Base-by-base conservation (phyloP, 257 asterid species). In the Leonotis leonurus region DNA sequence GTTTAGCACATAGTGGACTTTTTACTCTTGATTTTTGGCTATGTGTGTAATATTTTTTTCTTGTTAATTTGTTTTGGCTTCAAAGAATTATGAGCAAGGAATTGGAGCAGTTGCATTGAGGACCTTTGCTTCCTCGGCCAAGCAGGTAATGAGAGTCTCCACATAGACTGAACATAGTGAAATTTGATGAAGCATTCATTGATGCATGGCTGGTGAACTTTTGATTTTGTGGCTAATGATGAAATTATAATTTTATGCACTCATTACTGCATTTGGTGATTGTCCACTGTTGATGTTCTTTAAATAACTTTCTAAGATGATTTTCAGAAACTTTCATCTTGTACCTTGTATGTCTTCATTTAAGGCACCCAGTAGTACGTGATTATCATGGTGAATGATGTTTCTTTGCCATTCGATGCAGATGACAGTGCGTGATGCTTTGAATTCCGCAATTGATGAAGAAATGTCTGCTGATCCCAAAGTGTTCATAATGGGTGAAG, bases 381-480 rank as follows among this genome's bases (percentile, higher is more conserved):
- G 57, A 30, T 59, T 29, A 58, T 46, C 49, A n/a, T 24, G 37
- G 37, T 62, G 64, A 54, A 43, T 53, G 44, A 43, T 30, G 4
- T 41, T 30, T 16, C 8, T 71, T 29, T 62, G 8, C 35, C 22
- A 12, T 58, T 17, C 62, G 24, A 62, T 75, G 73, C 79, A 92
- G 97, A 92, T 92, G 87, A 92, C 86, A 6, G 96, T 89, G 56
- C 93, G 97, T 22, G 96, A 89, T 54, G 99, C 97, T 61, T 68
- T 92, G 50, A 92, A 89, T 79, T 88, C 99, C 49, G 97, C 97
- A 36, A 77, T 92, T 21, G 95, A 89, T 70, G 99, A 92, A 70
- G 99, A 92, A 83, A 92, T 92, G 97, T 78, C 96, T n/a, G 99
- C 98, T 17, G 97, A 92, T 71, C 89, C 95, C 44, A 78, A 71